Base-by-base conservation (phyloP, 2,329 filamentous ascomycete genomes). In the Colletotrichum phormii region DNA sequence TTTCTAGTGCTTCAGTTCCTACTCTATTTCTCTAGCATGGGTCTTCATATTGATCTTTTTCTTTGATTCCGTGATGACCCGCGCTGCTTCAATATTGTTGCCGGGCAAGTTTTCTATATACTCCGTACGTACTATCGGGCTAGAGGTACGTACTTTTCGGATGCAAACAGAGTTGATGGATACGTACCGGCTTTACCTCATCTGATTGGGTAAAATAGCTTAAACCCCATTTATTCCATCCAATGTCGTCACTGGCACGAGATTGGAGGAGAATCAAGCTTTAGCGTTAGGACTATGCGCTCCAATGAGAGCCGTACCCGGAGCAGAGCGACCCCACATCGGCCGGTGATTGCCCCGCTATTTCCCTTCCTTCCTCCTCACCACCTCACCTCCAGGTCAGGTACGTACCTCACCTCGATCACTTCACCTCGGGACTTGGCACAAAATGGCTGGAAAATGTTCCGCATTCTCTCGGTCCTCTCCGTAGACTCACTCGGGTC, bases 181-280 rank as follows among this genome's bases (percentile, higher is more conserved):
- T n/a, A 24, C n/a, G 33, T 12, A 5, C 15, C 53, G 26, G 4
- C 26, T 4, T 29, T 29, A 29, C 4, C 26, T 4, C 26, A 29
- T 29, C 26, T 29, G 9, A 59, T 62, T 71, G 57, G 57, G 1
- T 22, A 4, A 5, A 15, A 4, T n/a, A 24, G 26, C 18, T 5
- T 0, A 1, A 0, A 13, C 5, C 42, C 65, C 69, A 24, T 15
- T 26, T 13, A 15, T 37, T 8, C 1, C 35, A 55, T 54, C 60
- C 66, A 72, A 64, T 64, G 37, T 61, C 46, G 71, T 72, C 71
- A 64, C 67, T 51, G 18, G 29, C 3, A 18, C 55, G 26, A 55
- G 54, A 64, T 64, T 46, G n/a, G 49, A 65, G 35, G 54, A 29
- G 22, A 70, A 65, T 71, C 71, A 65, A 58, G 61, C 66, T 61